Percentiles rank a stretch among this genome's conserved stretches.
phyloP scores from a whole-genome alignment of 2,329 filamentous ascomycete species.

The Lasiodiplodia theobromae region DNA sequence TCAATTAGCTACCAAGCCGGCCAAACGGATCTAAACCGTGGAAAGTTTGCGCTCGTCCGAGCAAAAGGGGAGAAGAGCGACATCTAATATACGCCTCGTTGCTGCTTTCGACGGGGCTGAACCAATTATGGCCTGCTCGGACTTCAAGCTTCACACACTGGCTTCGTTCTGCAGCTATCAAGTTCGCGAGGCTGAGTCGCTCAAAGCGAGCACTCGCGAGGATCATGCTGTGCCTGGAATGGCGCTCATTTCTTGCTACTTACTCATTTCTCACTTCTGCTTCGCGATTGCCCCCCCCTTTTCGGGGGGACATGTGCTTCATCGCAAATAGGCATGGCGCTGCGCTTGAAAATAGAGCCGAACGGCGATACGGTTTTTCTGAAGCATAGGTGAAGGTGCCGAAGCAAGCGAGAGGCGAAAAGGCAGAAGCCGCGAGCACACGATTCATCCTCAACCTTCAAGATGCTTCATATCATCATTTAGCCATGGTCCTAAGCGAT shows the following conservation, averaged over 20 bases:
- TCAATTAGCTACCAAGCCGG: neutral
- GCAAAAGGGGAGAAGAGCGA: neutral
- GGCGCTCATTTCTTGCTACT: neutral
- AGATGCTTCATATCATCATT: too few relatives aligned
- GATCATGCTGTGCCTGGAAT: conserved; percentile 12
- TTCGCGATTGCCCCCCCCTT: neutral
- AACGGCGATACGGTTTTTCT: too few relatives aligned
- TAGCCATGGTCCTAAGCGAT: too few relatives aligned
- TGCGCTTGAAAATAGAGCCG: too few relatives aligned
- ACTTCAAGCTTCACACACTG: too few relatives aligned
- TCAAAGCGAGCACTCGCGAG: neutral
- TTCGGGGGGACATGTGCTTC: neutral
- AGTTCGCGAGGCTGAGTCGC: neutral
- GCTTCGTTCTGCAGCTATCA: too few relatives aligned
- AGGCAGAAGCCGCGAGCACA: too few relatives aligned
- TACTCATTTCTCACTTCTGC: neutral
- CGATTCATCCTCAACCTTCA: too few relatives aligned
- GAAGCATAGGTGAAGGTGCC: too few relatives aligned
- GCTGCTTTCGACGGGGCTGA: too few relatives aligned
- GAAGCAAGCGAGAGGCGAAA: too few relatives aligned
- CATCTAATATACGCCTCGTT: too few relatives aligned
- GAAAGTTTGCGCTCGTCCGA: neutral
- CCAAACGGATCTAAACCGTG: neutral
- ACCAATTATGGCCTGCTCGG: neutral
- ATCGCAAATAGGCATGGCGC: neutral